A percentile compares a stretch with the other conserved stretches of the same genome.
These are phyloP conservation scores for Trametes sp. DNA, from an alignment of 1,284 basidiomycete species.

Conservation along the genomic window DNA sequence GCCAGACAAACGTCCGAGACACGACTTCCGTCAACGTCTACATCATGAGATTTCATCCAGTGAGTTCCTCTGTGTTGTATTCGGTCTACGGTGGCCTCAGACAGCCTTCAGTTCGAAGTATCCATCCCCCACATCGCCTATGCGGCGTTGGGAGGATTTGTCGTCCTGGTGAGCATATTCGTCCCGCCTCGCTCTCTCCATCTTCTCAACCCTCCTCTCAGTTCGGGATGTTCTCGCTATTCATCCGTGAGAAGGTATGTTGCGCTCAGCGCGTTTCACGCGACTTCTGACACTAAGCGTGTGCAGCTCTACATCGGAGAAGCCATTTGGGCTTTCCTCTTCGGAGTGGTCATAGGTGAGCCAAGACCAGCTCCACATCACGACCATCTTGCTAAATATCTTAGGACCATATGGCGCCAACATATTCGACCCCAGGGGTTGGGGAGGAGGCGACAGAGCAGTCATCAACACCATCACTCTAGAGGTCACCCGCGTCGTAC, in stretches of 20 bases:
- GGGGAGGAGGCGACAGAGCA: conserved; percentile 68
- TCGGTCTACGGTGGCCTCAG: not conserved
- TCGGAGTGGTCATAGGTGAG: conserved; percentile 90
- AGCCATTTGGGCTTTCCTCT: conserved; percentile 94
- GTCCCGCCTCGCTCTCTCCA: conserved; percentile 63
- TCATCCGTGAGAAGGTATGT: conserved; percentile 87
- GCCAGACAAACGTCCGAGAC: conserved; percentile 15
- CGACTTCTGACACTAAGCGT: conserved; percentile 10
- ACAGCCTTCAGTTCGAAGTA: conserved; percentile 63
- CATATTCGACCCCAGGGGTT: conserved; percentile 87
- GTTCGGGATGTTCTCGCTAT: conserved; percentile 95
- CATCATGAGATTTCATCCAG: conserved; percentile 37
- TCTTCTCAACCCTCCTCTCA: conserved; percentile 40
- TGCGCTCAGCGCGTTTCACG: not conserved
- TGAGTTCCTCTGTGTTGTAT: conserved; percentile 15
- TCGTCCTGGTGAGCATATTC: conserved; percentile 67
- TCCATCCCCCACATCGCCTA: conserved; percentile 80
- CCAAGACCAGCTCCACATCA: conserved; percentile 3
- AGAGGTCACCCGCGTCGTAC: conserved; percentile 94
- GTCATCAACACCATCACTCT: conserved; percentile 78
- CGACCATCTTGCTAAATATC: conserved; percentile 11
- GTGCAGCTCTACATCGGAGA: conserved; percentile 90
- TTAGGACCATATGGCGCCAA: conserved; percentile 86
- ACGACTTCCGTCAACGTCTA: conserved; percentile 15
- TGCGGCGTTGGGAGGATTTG: conserved; percentile 85